phyloP scores from a whole-genome alignment of 768 basidiomycete genomes.

The Amanita exitialis region DNA sequence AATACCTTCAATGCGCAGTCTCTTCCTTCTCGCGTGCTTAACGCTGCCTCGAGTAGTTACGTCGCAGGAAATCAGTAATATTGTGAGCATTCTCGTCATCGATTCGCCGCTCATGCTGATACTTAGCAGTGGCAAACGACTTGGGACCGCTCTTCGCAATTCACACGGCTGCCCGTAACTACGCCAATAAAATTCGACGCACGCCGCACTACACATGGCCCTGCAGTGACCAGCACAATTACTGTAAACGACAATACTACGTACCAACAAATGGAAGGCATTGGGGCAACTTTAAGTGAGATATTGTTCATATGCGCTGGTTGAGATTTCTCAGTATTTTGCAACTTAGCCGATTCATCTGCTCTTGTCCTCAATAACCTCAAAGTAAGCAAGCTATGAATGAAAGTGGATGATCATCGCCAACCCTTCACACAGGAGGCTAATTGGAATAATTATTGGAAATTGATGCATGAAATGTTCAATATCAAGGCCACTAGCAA shows the following conservation, averaged over 20 bases:
- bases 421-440: slow-evolving; percentile 22
- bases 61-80: neutral
- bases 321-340: neutral
- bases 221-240: slow-evolving; percentile 52
- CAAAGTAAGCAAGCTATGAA: slow-evolving; percentile 34
- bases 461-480: slow-evolving; percentile 50
- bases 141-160: slow-evolving; percentile 40
- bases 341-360: slow-evolving; percentile 54
- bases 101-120: neutral
- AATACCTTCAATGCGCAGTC: slow-evolving; percentile 19
- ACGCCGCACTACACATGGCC: slow-evolving; percentile 30
- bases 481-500: slow-evolving; percentile 48
- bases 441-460: slow-evolving; percentile 49
- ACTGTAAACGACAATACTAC: slow-evolving; percentile 39
- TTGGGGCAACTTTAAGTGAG: slow-evolving; percentile 57
- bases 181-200: slow-evolving; percentile 44
- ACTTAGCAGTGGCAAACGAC: slow-evolving; percentile 48
- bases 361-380: slow-evolving; percentile 50
- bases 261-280: slow-evolving; percentile 57
- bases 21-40: slow-evolving; percentile 4
- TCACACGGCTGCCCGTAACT: slow-evolving; percentile 35
- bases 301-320: neutral
- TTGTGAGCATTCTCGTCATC: neutral
- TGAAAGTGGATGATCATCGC: neutral
- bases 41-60: neutral